These are phyloP conservation scores for Astrothelium macrocarpum DNA, from an alignment of 495 filamentous ascomycete species.

Conservation along the genomic window DNA sequence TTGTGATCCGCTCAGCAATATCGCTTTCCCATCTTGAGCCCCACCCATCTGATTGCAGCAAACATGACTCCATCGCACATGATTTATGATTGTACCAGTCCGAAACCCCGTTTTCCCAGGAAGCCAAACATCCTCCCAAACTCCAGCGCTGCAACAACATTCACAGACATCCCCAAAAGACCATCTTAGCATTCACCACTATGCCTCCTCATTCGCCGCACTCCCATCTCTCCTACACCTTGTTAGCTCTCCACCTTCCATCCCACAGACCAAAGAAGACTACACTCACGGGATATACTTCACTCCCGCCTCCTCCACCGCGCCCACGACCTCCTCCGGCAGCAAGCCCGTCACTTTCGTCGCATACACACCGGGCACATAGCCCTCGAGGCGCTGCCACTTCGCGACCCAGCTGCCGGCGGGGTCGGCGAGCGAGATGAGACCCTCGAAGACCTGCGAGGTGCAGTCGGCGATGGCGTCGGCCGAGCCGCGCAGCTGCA, in stretches of 20 bases:
- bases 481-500: conserved; percentile 64
- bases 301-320: conserved; percentile 29
- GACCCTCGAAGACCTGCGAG: conserved; percentile 84
- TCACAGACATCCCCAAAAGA: background rate
- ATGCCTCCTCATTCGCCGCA: conserved; percentile 22
- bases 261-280: background rate
- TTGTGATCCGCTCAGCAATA: background rate
- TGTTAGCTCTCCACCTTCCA: background rate
- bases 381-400: conserved; percentile 85
- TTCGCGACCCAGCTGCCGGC: conserved; percentile 78
- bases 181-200: background rate
- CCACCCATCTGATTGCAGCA: too few relatives aligned
- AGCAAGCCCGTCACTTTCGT: conserved; percentile 74
- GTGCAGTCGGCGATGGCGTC: conserved; percentile 88
- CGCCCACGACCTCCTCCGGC: conserved; percentile 29
- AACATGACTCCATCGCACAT: too few relatives aligned
- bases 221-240: conserved; percentile 42
- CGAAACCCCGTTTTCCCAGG: background rate
- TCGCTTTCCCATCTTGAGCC: background rate
- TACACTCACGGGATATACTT: conserved; percentile 32
- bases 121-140: background rate
- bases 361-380: conserved; percentile 80
- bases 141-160: conserved; percentile 12
- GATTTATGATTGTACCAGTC: too few relatives aligned
- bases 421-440: conserved; percentile 74